phyloP scores from a whole-genome alignment of 306 rosid species.

The Quercus wislizeni region DNA sequence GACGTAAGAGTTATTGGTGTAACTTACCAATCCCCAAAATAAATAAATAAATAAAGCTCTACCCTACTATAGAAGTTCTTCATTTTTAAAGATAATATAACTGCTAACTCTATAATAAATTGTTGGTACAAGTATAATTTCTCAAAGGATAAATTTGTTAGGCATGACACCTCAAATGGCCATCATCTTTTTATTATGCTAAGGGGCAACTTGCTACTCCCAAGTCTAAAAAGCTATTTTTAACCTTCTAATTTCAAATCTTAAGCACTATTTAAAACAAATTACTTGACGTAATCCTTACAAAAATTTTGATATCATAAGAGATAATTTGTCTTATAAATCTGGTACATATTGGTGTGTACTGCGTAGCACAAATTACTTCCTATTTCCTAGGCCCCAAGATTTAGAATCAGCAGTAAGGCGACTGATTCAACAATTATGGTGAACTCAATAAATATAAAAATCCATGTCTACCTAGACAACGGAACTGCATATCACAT shows the following conservation, averaged over 20 bases:
- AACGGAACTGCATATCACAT: background rate
- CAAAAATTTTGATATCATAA: background rate
- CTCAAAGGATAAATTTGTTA: background rate
- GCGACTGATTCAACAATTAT: background rate
- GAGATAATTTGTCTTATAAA: background rate
- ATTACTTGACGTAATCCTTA: background rate
- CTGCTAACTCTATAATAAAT: background rate
- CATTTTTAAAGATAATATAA: background rate
- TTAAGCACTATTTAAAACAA: background rate
- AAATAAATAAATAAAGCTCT: too few relatives aligned
- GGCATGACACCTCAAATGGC: background rate
- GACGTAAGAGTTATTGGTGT: too few relatives aligned
- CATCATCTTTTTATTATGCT: background rate
- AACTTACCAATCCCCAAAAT: too few relatives aligned
- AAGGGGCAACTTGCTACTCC: background rate
- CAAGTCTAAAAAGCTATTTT: background rate
- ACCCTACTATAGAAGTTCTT: background rate
- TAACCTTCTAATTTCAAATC: background rate
- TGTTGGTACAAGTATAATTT: background rate
- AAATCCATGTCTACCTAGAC: background rate
- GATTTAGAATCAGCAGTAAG: background rate
- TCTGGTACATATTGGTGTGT: background rate
- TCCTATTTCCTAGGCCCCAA: background rate
- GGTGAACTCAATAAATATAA: background rate
- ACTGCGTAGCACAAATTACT: background rate